Conservation (phyloP, 768 basidiomycete species). For the Boletus sp. region DNA sequence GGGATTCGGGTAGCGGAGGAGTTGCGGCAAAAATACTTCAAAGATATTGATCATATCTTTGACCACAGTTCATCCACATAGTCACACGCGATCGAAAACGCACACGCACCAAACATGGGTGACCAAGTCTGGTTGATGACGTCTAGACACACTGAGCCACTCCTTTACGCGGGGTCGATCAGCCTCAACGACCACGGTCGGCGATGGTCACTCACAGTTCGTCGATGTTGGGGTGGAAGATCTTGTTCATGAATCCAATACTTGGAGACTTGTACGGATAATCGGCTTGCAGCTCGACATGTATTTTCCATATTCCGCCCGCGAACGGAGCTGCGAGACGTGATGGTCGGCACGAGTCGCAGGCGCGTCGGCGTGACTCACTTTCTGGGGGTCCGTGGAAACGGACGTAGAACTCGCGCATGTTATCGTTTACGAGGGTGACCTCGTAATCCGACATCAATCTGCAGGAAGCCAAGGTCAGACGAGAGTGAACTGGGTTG, state of each 20-base stretch:
- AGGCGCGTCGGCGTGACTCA: slow-evolving; percentile 40
- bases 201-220: slow-evolving; percentile 70
- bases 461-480: slow-evolving; percentile 44
- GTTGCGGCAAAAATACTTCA: slow-evolving; percentile 95
- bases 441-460: slow-evolving; percentile 99
- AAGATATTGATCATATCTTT: slow-evolving; percentile 99
- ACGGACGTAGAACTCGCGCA: slow-evolving; percentile 98
- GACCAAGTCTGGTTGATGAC: slow-evolving; percentile 99
- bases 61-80: slow-evolving; percentile 1
- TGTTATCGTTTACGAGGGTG: slow-evolving; percentile 94
- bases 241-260: slow-evolving; percentile 99
- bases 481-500: not conserved
- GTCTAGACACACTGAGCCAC: slow-evolving; percentile 96
- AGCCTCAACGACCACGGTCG: slow-evolving; percentile 5
- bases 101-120: slow-evolving; percentile 91
- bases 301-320: slow-evolving; percentile 99
- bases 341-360: slow-evolving; percentile 2
- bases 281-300: slow-evolving; percentile 97
- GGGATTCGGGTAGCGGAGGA: slow-evolving; percentile 96
- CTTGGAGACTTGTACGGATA: slow-evolving; percentile 99
- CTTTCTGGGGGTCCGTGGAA: slow-evolving; percentile 95
- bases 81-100: not conserved
- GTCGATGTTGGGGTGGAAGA: slow-evolving; percentile 99
- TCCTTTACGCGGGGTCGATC: slow-evolving; percentile 46
- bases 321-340: slow-evolving; percentile 79